Base-by-base conservation (phyloP, 148 eudicot species). In the Camellia japonica region DNA sequence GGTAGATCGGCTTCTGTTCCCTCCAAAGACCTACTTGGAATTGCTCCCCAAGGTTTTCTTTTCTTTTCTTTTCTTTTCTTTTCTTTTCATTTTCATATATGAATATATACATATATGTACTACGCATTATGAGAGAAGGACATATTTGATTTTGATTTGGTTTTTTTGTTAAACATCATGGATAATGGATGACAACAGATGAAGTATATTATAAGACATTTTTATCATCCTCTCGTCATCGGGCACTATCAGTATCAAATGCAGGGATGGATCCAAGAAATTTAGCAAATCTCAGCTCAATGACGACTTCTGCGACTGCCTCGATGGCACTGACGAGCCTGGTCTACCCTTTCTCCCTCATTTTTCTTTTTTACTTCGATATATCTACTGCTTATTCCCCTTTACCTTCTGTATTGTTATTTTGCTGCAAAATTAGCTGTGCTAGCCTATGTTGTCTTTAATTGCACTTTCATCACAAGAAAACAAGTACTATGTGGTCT, bases 301-400 rank as follows among this genome's bases (percentile, higher is more conserved):
- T 80, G 99, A 95, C 74, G 93, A 95, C 70, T 95, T 95, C 79
- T 95, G 97, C 71, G 97, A 95, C 79, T 95, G 97, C 85, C 63
- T 81, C 41, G 99, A 95, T 78, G 99, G 94, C 81, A 87, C 97
- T 19, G 99, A 95, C 66, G 99, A 95, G 80, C 99, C 97, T 54
- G 98, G 98, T 94, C 67, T 80, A 42, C 19, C 73, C 30, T 59
- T 52, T 20, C 14, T 46, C 60, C 10, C 44, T 67, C 41, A 13
- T 64, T 4, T 59, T 41, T 64, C 18, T 3, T 58, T 80, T n/a
- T 42, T 3, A 10, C 2, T 61, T 64, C 11, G 38, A 5, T 7
- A 0, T 73, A 43, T 30, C 65, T 62, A 18, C 65, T 10, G n/a
- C 60, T 11, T 11, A 14, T 54, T 55, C 30, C 14, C 16, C 68